A percentile compares a stretch with the other conserved stretches of the same genome.
Evolutionary conservation across 768 basidiomycete genomes (phyloP).

Genomic region (Punctularia strigosozonata): DNA sequence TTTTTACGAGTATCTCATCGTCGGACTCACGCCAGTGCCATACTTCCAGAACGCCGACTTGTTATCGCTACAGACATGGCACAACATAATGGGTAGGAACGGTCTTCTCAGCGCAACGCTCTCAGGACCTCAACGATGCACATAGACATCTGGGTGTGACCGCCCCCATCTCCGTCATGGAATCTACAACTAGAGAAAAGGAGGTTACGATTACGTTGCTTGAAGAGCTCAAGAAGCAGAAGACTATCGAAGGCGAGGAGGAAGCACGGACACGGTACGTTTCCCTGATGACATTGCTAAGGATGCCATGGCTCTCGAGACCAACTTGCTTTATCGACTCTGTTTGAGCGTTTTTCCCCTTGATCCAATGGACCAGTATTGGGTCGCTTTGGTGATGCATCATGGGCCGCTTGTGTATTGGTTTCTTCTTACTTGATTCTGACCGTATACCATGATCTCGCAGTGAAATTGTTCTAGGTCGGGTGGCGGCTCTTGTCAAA

Average conservation of each 20-base stretch:
- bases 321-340: too few relatives aligned
- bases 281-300: slow-evolving; percentile 1
- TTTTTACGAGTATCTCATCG: too few relatives aligned
- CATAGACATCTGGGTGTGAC: slow-evolving; percentile 71
- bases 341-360: not conserved
- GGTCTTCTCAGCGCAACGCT: slow-evolving; percentile 2
- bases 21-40: too few relatives aligned
- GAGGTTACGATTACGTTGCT: slow-evolving; percentile 78
- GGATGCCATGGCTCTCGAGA: too few relatives aligned
- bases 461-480: slow-evolving; percentile 90
- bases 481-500: slow-evolving; percentile 81
- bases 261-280: slow-evolving; percentile 82
- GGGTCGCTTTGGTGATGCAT: too few relatives aligned
- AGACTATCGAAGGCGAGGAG: slow-evolving; percentile 82
- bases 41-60: too few relatives aligned
- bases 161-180: slow-evolving; percentile 67
- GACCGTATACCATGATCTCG: slow-evolving; percentile 6
- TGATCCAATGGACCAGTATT: not conserved
- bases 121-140: not conserved
- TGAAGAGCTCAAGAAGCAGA: slow-evolving; percentile 79
- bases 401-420: too few relatives aligned
- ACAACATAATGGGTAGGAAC: not conserved
- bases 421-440: slow-evolving; percentile 2
- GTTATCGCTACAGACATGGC: not conserved
- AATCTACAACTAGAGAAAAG: slow-evolving; percentile 70